Conservation (phyloP, 192 early-diverging fungal genomes). For the Backusella sp. region DNA sequence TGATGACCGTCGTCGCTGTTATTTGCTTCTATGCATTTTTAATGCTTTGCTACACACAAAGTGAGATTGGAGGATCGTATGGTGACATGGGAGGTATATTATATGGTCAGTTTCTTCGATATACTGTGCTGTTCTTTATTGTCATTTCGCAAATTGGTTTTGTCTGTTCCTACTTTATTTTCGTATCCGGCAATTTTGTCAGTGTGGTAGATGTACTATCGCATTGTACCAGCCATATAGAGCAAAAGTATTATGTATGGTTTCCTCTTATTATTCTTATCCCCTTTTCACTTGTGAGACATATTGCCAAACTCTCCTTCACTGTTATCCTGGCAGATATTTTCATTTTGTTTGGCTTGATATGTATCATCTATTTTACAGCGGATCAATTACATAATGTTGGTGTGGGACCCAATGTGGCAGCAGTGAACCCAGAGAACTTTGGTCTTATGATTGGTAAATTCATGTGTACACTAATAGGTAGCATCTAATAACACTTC, state of each 20-base stretch:
- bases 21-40: slow-evolving; percentile 62
- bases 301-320: slow-evolving; percentile 53
- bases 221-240: slow-evolving; percentile 56
- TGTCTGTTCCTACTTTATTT: slow-evolving; percentile 86
- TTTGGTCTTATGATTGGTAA: slow-evolving; percentile 76
- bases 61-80: slow-evolving; percentile 52
- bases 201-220: slow-evolving; percentile 66
- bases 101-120: slow-evolving; percentile 32
- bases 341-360: slow-evolving; percentile 69
- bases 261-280: slow-evolving; percentile 72
- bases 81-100: slow-evolving; percentile 59
- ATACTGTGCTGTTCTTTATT: slow-evolving; percentile 49
- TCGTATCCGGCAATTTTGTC: slow-evolving; percentile 80
- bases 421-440: slow-evolving; percentile 57
- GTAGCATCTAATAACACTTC: not conserved
- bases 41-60: slow-evolving; percentile 42
- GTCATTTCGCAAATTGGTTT: slow-evolving; percentile 78
- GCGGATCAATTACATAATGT: slow-evolving; percentile 42
- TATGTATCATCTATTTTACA: slow-evolving; percentile 62
- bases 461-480: slow-evolving; percentile 35
- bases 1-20: slow-evolving; percentile 60
- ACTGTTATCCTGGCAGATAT: slow-evolving; percentile 72
- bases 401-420: slow-evolving; percentile 49
- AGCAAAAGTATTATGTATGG: slow-evolving; percentile 72
- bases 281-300: slow-evolving; percentile 66